Conservation (phyloP, 306 rosid genomes). For the Heteromeles arbutifolia region DNA sequence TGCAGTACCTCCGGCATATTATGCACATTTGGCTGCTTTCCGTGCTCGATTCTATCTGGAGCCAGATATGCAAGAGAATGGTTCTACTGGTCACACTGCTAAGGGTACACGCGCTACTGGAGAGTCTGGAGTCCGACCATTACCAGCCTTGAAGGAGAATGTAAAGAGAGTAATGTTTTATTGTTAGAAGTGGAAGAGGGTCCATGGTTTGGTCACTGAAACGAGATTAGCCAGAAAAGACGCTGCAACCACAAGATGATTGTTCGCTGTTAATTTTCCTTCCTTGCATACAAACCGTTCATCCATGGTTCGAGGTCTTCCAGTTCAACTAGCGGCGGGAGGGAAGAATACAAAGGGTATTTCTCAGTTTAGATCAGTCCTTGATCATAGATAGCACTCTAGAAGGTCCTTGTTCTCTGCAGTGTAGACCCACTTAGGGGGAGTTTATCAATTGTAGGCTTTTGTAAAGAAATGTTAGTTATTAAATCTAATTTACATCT, state of each 20-base stretch:
- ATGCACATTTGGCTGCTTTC: conserved; percentile 93
- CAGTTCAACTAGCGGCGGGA: not conserved
- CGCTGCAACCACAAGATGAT: conserved; percentile 20
- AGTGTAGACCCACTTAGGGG: conserved; percentile 7
- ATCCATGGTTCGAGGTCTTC: conserved; percentile 18
- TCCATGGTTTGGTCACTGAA: conserved; percentile 2
- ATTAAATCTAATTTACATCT: not conserved
- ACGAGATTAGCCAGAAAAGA: conserved; percentile 11
- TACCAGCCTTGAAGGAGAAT: conserved; percentile 91
- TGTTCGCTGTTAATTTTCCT: conserved; percentile 3
- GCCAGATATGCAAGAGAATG: conserved; percentile 76
- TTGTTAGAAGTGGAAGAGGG: conserved; percentile 38
- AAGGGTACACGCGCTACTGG: conserved; percentile 47
- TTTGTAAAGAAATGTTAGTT: conserved; percentile 13
- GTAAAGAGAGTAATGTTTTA: conserved; percentile 98
- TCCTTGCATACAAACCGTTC: conserved; percentile 18
- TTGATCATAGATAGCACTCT: conserved; percentile 10
- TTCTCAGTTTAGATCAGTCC: conserved; percentile 22
- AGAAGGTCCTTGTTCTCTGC: not conserved
- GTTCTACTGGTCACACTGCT: conserved; percentile 38
- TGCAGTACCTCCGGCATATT: conserved; percentile 91
- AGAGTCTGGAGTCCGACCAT: conserved; percentile 70
- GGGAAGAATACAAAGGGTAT: not conserved
- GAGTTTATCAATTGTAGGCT: not conserved
- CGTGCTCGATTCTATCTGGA: conserved; percentile 93